Conservation (phyloP, 2,329 filamentous ascomycete species). For the Botryotinia globosa region DNA sequence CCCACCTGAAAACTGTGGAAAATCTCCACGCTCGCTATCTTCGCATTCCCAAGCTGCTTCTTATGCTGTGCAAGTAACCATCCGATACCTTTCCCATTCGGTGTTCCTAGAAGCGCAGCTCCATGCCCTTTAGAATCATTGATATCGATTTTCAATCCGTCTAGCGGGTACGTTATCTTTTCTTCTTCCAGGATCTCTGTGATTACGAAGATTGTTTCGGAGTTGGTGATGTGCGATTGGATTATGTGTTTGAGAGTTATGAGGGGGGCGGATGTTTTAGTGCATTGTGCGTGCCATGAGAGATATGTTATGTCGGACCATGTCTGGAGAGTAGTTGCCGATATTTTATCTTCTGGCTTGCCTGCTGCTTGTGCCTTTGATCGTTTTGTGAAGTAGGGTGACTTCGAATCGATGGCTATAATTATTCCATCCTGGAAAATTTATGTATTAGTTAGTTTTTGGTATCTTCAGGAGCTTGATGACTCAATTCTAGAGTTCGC, state of each 20-base stretch:
- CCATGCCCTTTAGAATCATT: not conserved
- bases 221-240: not conserved
- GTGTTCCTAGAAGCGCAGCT: not conserved
- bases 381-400: not conserved
- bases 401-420: not conserved
- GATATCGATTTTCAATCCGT: not conserved
- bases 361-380: not conserved
- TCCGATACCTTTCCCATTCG: not conserved
- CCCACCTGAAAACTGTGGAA: not conserved
- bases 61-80: not conserved
- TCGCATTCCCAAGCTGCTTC: not conserved
- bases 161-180: not conserved
- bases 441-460: not conserved
- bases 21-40: not conserved
- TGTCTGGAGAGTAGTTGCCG: not conserved
- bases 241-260: not conserved
- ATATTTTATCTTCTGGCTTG: not conserved
- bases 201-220: not conserved
- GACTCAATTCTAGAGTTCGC: not conserved
- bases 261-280: not conserved
- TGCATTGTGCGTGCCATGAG: not conserved
- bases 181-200: not conserved
- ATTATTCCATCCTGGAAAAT: not conserved
- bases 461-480: rapidly evolving
- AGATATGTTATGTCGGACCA: not conserved